These are phyloP conservation scores for Gracilariopsis chorda DNA, from an alignment of 23 red algal genomes.

Conservation along the genomic window DNA sequence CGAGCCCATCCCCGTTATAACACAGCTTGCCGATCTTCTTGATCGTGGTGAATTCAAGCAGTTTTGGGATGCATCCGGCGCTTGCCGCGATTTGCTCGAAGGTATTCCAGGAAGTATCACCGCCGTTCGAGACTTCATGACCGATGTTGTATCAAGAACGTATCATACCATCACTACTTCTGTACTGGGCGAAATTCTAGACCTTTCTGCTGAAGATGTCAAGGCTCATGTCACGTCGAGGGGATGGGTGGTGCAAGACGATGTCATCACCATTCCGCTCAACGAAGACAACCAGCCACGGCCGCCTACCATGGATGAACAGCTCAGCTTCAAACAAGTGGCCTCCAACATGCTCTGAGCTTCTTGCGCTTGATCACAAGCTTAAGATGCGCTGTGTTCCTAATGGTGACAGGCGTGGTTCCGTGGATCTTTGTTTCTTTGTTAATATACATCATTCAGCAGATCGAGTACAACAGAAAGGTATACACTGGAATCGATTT, in stretches of 20 bases:
- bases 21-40: slow-evolving; percentile 61
- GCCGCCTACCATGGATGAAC: slow-evolving; percentile 65
- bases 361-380: not conserved
- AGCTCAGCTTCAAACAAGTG: slow-evolving; percentile 60
- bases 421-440: not conserved
- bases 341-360: slow-evolving; percentile 47
- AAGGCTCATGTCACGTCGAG: not conserved
- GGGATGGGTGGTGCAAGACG: slow-evolving; percentile 18
- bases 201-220: slow-evolving; percentile 2
- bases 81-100: slow-evolving; percentile 32
- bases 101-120: slow-evolving; percentile 52
- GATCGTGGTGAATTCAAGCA: slow-evolving; percentile 64
- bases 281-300: slow-evolving; percentile 71
- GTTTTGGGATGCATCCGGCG: slow-evolving; percentile 67
- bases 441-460: not conserved
- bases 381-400: not conserved
- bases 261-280: slow-evolving; percentile 36
- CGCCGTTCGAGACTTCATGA: slow-evolving; percentile 73
- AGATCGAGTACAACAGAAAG: not conserved
- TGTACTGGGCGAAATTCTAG: slow-evolving; percentile 18
- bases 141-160: slow-evolving; percentile 68
- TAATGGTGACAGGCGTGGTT: not conserved
- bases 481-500: not conserved
- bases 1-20: slow-evolving; percentile 70
- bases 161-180: slow-evolving; percentile 53